These are phyloP conservation scores for Botrytis fabae DNA, from an alignment of 2,329 filamentous ascomycete genomes.

Conservation along the genomic window DNA sequence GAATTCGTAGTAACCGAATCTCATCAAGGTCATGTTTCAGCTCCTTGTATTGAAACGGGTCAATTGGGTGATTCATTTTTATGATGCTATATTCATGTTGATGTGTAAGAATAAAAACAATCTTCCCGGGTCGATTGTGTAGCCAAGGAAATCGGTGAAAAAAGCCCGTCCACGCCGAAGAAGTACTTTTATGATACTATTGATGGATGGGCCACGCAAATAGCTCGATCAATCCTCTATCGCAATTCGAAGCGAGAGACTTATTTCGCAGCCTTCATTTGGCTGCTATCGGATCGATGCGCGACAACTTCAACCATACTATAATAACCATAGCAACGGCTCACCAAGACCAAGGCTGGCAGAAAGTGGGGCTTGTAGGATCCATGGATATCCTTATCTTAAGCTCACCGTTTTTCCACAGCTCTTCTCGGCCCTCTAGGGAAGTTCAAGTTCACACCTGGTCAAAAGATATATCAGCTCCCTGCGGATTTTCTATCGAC, in stretches of 20 bases:
- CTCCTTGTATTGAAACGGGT: conserved; percentile 17
- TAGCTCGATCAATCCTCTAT: not conserved
- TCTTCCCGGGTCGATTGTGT: not conserved
- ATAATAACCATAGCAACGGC: not conserved
- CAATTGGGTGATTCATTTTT: not conserved
- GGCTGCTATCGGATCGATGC: not conserved
- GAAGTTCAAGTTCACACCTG: not conserved
- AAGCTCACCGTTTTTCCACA: not conserved
- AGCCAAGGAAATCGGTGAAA: not conserved
- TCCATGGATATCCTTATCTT: not conserved
- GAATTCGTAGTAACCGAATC: conserved; percentile 28
- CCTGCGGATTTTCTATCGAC: not conserved
- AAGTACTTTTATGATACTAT: not conserved
- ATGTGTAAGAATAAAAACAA: not conserved
- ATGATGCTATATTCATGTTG: conserved; percentile 2
- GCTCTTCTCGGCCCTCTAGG: not conserved
- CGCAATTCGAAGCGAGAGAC: too few relatives aligned
- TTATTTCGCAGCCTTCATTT: too few relatives aligned
- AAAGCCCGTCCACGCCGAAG: not conserved
- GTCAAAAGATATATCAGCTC: not conserved
- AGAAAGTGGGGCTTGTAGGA: not conserved
- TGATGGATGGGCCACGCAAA: not conserved
- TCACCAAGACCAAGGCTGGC: not conserved
- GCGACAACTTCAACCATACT: not conserved
- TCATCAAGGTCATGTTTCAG: conserved; percentile 15